Evolutionary conservation across 2,329 filamentous ascomycete species (phyloP).

Genomic region (Trichoderma atroviride): DNA sequence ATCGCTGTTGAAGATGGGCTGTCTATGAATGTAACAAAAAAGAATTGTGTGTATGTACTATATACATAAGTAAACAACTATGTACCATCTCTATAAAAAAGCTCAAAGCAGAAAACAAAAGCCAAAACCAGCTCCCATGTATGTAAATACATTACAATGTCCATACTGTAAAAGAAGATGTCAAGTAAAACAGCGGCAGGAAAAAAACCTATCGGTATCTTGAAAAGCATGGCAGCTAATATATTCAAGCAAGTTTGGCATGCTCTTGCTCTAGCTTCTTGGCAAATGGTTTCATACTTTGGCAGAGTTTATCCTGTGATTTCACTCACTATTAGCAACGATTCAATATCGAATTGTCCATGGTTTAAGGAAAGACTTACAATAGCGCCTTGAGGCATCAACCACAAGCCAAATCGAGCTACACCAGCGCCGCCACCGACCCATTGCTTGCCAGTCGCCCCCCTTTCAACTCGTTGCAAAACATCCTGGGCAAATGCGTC

Average conservation of each 20-base stretch:
- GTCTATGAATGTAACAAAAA: not conserved
- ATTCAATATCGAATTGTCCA: not conserved
- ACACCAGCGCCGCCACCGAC: slow-evolving; percentile 29
- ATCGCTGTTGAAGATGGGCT: not conserved
- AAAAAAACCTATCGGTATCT: not conserved
- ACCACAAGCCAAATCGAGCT: slow-evolving; percentile 14
- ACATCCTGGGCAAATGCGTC: slow-evolving; percentile 29
- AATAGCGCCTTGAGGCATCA: slow-evolving; percentile 11
- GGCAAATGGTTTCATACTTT: not conserved
- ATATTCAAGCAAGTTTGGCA: not conserved
- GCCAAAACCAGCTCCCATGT: not conserved
- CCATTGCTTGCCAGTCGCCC: slow-evolving; percentile 30
- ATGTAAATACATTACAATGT: not conserved
- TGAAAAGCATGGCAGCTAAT: too few species aligned
- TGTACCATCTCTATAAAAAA: not conserved
- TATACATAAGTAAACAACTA: not conserved
- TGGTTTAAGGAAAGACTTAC: not conserved
- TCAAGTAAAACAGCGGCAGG: not conserved
- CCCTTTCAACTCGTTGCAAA: slow-evolving; percentile 30
- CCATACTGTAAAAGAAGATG: not conserved
- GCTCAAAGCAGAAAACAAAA: not conserved
- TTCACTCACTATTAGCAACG: not conserved
- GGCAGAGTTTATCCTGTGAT: not conserved
- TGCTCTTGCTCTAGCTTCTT: not conserved
- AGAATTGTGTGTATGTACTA: not conserved